Percentiles rank a stretch among this genome's conserved stretches.
phyloP scores from a whole-genome alignment of 2,329 filamentous ascomycete species.

The Aspergillus costaricaensis region DNA sequence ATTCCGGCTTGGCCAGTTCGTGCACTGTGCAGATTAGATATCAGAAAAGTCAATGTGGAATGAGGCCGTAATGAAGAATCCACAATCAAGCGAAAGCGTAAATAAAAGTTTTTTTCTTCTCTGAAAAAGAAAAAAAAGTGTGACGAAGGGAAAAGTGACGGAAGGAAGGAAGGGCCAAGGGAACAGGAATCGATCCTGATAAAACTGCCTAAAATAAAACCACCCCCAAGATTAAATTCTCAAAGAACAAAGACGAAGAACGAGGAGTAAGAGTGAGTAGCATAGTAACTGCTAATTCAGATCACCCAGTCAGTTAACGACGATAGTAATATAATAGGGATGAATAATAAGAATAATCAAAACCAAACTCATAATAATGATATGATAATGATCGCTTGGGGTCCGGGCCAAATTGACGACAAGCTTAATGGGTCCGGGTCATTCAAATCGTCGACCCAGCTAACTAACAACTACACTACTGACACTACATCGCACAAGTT shows the following conservation, averaged over 20 bases:
- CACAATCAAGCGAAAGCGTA: conserved; percentile 1
- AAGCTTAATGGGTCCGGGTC: not conserved
- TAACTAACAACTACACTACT: not conserved
- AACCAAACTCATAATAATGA: not conserved
- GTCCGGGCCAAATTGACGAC: not conserved
- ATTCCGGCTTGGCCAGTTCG: conserved; percentile 6
- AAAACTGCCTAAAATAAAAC: not conserved
- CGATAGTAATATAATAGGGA: not conserved
- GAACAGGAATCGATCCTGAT: not conserved
- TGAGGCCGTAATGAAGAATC: conserved; percentile 9
- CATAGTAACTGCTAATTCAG: not conserved
- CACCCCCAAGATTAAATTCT: not conserved
- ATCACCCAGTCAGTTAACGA: not conserved
- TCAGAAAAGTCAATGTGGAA: conserved; percentile 8
- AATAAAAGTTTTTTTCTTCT: not conserved
- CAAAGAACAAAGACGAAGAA: not conserved
- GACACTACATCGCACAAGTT: not conserved
- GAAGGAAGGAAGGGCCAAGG: not conserved
- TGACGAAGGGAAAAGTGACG: not conserved
- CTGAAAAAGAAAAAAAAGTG: not conserved
- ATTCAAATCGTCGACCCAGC: not conserved
- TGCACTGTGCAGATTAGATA: conserved; percentile 14
- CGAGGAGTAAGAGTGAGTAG: not conserved
- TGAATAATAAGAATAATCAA: not conserved
- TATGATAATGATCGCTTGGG: not conserved